Conservation (phyloP, 2,329 filamentous ascomycete species). For the Neonectria magnoliae region DNA sequence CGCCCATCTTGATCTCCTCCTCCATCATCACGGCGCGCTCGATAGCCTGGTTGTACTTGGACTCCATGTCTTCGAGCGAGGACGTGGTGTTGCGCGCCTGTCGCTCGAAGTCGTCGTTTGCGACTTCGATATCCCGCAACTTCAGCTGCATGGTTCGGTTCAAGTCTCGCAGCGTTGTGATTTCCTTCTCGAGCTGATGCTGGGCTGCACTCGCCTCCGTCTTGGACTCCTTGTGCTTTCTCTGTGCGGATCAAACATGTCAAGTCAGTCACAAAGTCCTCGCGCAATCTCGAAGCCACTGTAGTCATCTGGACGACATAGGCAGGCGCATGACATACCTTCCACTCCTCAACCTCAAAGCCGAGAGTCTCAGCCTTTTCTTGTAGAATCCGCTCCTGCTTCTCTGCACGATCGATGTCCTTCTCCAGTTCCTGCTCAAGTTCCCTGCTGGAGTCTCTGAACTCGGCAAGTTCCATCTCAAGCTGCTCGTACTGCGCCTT, state of each 20-base stretch:
- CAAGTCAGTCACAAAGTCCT: constrained; percentile 20
- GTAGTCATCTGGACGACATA: background rate
- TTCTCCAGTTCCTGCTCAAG: constrained; percentile 94
- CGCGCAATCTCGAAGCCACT: constrained; percentile 1
- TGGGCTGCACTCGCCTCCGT: constrained; percentile 86
- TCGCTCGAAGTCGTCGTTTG: constrained; percentile 97
- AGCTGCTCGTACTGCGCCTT: constrained; percentile 95
- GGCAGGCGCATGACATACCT: constrained; percentile 66
- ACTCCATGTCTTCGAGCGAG: constrained; percentile 95
- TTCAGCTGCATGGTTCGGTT: constrained; percentile 84
- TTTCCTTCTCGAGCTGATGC: constrained; percentile 90
- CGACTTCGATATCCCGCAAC: constrained; percentile 94
- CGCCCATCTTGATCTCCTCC: constrained; percentile 89
- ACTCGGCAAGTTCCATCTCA: constrained; percentile 90
- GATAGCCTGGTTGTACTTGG: constrained; percentile 94
- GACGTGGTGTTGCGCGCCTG: constrained; percentile 96
- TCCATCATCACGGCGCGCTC: constrained; percentile 93
- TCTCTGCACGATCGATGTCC: constrained; percentile 95
- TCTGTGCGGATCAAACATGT: constrained; percentile 58
- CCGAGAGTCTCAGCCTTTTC: constrained; percentile 86
- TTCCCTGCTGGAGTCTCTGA: constrained; percentile 92
- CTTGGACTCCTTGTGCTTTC: constrained; percentile 97
- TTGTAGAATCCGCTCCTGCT: constrained; percentile 84
- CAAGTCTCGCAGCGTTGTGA: constrained; percentile 86
- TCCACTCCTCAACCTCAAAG: constrained; percentile 98